Base-by-base conservation (phyloP, 1,284 basidiomycete genomes). In the Acaromyces ingoldii region DNA sequence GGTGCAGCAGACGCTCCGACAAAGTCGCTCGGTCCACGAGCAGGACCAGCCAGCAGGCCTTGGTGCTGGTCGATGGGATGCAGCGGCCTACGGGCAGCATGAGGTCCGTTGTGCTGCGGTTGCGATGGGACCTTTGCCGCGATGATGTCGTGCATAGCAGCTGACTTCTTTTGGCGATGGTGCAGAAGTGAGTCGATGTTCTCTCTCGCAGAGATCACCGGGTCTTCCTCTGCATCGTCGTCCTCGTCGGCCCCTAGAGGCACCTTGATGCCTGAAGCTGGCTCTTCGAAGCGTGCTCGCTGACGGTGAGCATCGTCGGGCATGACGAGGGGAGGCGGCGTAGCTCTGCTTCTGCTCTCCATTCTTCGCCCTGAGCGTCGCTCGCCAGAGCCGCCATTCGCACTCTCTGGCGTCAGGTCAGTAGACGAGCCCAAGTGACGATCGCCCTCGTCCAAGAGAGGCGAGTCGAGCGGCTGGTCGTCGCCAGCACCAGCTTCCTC, bases 271-370 rank as follows among this genome's bases (percentile, higher is more conserved):
- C 58, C 56, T 19, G 38, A 45, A 1, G 60, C 56, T 1, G 57
- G 49, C 2, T 56, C 60, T 15, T 58, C 51, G 49, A 44, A 55
- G 34, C 56, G 58, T 39, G 60, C 60, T 33, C 58, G 60, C 38
- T 58, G 56, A 41, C 53, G 52, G 21, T 17, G 31, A 15, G 15
- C 19, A n/a, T n/a, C n/a, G n/a, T n/a, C n/a, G n/a, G n/a, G n/a
- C n/a, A n/a, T n/a, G n/a, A n/a, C n/a, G n/a, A n/a, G n/a, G n/a
- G n/a, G n/a, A n/a, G n/a, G n/a, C n/a, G n/a, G n/a, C n/a, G n/a
- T n/a, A n/a, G n/a, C n/a, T n/a, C n/a, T n/a, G n/a, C n/a, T n/a
- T n/a, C n/a, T n/a, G n/a, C n/a, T n/a, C n/a, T n/a, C n/a, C n/a
- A n/a, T n/a, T n/a, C n/a, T n/a, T n/a, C n/a, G n/a, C n/a, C n/a